These are phyloP conservation scores for Mesotaenium endlicherianum DNA, from an alignment of 139 green algal genomes.

Conservation along the genomic window DNA sequence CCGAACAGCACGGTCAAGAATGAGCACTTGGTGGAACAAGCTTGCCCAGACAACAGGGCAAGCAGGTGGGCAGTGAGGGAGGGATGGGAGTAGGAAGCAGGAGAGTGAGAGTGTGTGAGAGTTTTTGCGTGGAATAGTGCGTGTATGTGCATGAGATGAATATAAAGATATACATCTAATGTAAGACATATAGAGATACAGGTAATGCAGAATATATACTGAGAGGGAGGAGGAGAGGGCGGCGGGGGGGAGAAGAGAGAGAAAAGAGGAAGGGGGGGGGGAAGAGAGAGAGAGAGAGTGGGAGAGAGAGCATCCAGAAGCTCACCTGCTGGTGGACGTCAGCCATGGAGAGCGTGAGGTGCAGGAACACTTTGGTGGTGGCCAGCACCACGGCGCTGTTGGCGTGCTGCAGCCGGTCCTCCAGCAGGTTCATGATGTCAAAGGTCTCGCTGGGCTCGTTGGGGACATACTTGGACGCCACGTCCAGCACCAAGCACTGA, in stretches of 20 bases:
- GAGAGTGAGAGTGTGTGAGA: no score
- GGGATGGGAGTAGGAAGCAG: no score
- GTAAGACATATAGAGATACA: no score
- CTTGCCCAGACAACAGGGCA: no score
- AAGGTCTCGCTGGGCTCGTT: constrained; percentile 76
- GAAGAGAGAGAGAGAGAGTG: constrained; percentile 1
- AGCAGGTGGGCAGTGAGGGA: no score
- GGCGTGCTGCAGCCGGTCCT: constrained; percentile 82
- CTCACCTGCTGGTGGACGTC: constrained; percentile 81
- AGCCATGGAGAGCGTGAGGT: constrained; percentile 82
- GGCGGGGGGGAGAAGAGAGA: background rate
- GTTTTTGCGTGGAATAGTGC: no score
- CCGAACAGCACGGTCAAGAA: no score
- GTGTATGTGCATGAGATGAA: no score
- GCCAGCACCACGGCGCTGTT: constrained; percentile 91
- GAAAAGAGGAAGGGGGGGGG: background rate
- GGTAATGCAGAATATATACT: background rate
- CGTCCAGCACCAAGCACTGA: constrained; percentile 89
- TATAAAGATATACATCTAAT: no score
- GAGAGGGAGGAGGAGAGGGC: constrained; percentile 7
- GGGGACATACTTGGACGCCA: constrained; percentile 72
- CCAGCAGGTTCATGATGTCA: constrained; percentile 90
- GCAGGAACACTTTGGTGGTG: constrained; percentile 87
- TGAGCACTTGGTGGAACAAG: no score
- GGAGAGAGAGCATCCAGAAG: background rate